Percentiles rank a stretch among this genome's conserved stretches.
Evolutionary conservation across 306 rosid species (phyloP).

Genomic region (Morella rubra): DNA sequence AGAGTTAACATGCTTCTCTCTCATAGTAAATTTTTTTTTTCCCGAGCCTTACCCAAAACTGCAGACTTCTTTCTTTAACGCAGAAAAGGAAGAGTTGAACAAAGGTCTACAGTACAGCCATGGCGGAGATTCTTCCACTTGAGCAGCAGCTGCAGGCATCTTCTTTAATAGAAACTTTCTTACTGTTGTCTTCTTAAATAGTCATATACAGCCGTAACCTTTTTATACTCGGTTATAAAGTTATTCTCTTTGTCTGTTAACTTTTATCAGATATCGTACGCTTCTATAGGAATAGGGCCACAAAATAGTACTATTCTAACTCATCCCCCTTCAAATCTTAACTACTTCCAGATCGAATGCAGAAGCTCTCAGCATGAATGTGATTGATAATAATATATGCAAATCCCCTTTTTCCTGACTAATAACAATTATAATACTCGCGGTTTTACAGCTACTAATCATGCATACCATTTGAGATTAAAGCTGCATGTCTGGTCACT

Average conservation of each 20-base stretch:
- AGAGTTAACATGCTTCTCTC: too few species aligned
- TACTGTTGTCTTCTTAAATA: neutral
- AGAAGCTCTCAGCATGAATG: constrained; percentile 29
- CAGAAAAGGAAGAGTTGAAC: neutral
- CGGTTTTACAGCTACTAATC: constrained; percentile 26
- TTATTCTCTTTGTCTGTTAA: constrained; percentile 1
- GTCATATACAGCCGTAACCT: neutral
- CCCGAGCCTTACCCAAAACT: too few species aligned
- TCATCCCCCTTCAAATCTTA: neutral
- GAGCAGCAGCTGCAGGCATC: neutral
- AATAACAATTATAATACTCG: constrained; percentile 1
- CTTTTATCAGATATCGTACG: neutral
- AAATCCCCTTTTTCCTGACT: neutral
- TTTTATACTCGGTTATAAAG: neutral
- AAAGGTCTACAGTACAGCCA: neutral
- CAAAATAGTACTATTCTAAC: neutral
- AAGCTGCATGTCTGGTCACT: constrained; percentile 29
- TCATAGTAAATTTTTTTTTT: too few species aligned
- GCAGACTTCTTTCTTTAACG: neutral
- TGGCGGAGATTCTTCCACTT: neutral
- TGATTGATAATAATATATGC: neutral
- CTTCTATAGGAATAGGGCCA: neutral
- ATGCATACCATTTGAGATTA: constrained; percentile 33
- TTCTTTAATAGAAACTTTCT: neutral
- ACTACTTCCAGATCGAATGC: constrained; percentile 36